Conservation (phyloP, 306 rosid genomes). For the Medicago truncatula region DNA sequence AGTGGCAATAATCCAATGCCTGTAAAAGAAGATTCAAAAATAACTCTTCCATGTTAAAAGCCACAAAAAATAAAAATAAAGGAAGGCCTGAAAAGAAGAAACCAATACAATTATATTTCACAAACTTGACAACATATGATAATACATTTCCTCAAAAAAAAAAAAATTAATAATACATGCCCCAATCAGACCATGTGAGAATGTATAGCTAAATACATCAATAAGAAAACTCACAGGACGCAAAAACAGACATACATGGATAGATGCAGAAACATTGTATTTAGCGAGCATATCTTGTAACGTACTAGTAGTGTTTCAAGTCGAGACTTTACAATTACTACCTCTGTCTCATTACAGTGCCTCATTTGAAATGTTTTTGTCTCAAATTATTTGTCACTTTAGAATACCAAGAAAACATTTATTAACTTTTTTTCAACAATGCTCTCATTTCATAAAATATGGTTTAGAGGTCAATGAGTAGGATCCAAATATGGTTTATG, state of each 20-base stretch:
- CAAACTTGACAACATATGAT: not conserved
- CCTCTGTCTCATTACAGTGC: too few species aligned
- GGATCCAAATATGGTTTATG: too few species aligned
- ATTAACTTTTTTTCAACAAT: too few species aligned
- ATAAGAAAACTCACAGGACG: not conserved
- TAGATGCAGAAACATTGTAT: slow-evolving; percentile 13
- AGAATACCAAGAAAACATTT: too few species aligned
- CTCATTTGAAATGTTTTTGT: too few species aligned
- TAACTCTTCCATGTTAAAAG: not conserved
- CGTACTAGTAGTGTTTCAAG: not conserved
- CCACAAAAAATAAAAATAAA: not conserved
- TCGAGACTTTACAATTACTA: not conserved
- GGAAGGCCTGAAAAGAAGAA: not conserved
- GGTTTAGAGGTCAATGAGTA: too few species aligned
- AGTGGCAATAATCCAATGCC: slow-evolving; percentile 61
- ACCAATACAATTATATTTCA: not conserved
- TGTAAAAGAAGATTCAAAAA: slow-evolving; percentile 16
- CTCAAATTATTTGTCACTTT: too few species aligned
- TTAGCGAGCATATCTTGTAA: not conserved
- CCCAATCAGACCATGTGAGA: not conserved
- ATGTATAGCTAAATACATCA: slow-evolving; percentile 12
- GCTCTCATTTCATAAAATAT: too few species aligned
- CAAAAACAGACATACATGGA: slow-evolving; percentile 14
- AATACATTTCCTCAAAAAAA: not conserved
- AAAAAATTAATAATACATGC: not conserved